Percentiles rank a stretch among this genome's conserved stretches.
Evolutionary conservation across 495 filamentous ascomycete genomes (phyloP).

Genomic region (Cenococcum geophilum): DNA sequence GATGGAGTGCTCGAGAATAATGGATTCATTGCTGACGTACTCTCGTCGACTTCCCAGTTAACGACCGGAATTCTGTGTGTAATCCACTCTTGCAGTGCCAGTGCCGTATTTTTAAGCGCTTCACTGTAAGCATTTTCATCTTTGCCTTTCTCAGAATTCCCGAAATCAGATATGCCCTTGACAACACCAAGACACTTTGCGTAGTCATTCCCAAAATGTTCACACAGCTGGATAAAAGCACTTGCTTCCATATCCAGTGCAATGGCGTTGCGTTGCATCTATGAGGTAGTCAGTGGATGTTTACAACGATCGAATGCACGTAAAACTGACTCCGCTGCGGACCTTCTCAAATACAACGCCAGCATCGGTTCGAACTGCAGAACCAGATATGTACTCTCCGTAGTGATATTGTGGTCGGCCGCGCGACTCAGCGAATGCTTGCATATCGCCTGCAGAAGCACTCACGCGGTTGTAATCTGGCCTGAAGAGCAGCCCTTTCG

Average conservation of each 20-base stretch:
- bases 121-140: neutral
- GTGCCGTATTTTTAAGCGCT: neutral
- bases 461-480: neutral
- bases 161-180: neutral
- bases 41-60: neutral
- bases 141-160: neutral
- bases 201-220: neutral
- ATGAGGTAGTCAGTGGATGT: neutral
- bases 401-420: neutral
- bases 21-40: neutral
- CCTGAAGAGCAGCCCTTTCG: neutral
- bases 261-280: neutral
- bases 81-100: neutral
- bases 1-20: neutral
- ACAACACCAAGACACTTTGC: neutral
- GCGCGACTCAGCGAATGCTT: neutral
- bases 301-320: neutral
- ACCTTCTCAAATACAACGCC: neutral
- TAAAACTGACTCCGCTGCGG: neutral
- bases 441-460: neutral
- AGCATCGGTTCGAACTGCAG: neutral
- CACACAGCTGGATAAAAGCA: neutral
- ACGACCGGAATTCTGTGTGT: neutral
- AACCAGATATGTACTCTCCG: neutral
- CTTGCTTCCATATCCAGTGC: neutral